Evolutionary conservation across 2,329 filamentous ascomycete genomes (phyloP), one percentile per base, ranked within the genome.

Genomic region (Dichotomopilus funicola): DNA sequence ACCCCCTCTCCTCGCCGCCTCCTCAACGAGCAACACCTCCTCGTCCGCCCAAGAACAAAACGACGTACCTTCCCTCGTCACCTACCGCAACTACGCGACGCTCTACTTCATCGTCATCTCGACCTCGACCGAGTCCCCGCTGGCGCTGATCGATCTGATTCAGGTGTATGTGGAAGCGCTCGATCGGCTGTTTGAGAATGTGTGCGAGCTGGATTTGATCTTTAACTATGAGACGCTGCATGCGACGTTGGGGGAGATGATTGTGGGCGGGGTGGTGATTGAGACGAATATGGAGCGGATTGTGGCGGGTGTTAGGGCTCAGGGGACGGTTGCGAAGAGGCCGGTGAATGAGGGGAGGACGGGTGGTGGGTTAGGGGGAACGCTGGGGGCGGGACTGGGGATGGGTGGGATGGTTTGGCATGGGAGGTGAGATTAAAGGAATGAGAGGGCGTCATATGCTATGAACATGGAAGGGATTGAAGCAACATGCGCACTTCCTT

Each of bases 221-320:
- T 99, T 99, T 77, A 97, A 97, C 70, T 99, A 96, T 65, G 94
- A 99, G 79, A 95, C 91, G 12, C 78, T 99, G 66, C 94, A 99
- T 75, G 88, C 92, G 7, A 85, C 91, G 12, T 76, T 97, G 8
- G 86, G 85, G 56, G 92, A 97, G 77, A 95, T 97, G 89, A 88
- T 97, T 55, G 89, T 96, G 12, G 92, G 92, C 11, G 92, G 92
- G 1, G 90, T 96, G 11, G 92, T 97, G 12, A 85, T 97, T 31
- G 92, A 97, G 75, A 96, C 92, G 36, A 89, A 87, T 65, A 73
- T 95, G 59, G 91, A 96, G 56, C 86, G 86, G 70, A 94, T 97
- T 53, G 88, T 96, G 4, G 81, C 89, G 37, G 91, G 89, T 1
- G 92, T 97, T 5, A 85, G 78, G 55, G 80, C 83, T 7, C 88